phyloP scores from a whole-genome alignment of 1,139 yeast species.

The Blastobotrys ciferrii region DNA sequence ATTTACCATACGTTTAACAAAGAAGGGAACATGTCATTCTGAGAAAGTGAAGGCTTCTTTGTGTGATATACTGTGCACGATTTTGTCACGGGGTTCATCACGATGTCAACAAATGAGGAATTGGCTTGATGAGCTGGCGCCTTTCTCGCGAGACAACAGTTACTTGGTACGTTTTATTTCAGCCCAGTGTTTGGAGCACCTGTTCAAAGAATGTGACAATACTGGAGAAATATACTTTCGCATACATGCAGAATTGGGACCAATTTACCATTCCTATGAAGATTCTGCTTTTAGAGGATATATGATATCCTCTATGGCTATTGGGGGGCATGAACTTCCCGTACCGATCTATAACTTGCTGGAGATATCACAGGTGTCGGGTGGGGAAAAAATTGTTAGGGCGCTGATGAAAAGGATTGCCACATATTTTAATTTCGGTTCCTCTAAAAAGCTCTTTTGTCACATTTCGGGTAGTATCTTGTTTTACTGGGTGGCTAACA shows the following conservation, averaged over 20 bases:
- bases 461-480: slow-evolving; percentile 39
- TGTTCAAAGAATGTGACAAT: background rate
- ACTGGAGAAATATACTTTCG: background rate
- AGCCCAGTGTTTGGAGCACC: background rate
- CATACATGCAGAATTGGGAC: slow-evolving; percentile 1
- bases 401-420: slow-evolving; percentile 7
- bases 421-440: background rate
- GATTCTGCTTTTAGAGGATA: slow-evolving; percentile 2
- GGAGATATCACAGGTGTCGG: slow-evolving; percentile 5
- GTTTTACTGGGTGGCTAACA: slow-evolving; percentile 43
- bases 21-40: background rate
- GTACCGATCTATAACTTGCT: slow-evolving; percentile 14
- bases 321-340: slow-evolving; percentile 4
- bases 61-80: background rate
- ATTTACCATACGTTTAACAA: background rate
- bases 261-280: background rate
- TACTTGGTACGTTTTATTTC: background rate
- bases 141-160: background rate
- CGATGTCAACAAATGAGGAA: background rate
- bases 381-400: slow-evolving; percentile 3
- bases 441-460: slow-evolving; percentile 32
- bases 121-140: background rate
- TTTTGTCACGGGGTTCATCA: background rate
- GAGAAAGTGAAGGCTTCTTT: slow-evolving; percentile 1
- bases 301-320: background rate